Base-by-base conservation (phyloP, 169 alveolate species). In the Plasmodium vivax region DNA sequence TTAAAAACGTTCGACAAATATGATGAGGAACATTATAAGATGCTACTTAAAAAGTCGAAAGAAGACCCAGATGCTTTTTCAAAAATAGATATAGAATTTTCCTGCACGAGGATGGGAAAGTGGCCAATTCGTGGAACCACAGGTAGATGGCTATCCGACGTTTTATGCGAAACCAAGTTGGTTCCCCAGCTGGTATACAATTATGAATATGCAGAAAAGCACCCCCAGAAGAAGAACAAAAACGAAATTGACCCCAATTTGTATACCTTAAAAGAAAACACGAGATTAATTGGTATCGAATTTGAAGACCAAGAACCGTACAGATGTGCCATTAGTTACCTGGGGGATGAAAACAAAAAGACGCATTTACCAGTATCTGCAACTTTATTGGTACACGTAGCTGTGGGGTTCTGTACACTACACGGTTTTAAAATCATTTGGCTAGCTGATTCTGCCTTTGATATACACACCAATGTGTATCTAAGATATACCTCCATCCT, bases 371-470 rank as follows among this genome's bases (percentile, higher is more conserved):
- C 95, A 23, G 72, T 95, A 32, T 93, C 95, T 14, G 97, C 96
- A 81, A 56, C 83, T 62, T 54, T 16, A n/a, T 72, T 95, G 83
- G 58, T 95, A n/a, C 68, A 84, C 23, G 41, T 51, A 92, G 92
- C 96, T 68, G 72, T 92, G n/a, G 97, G 97, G n/a, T 95, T 77
- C 93, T 95, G 97, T 92, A 77, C 84, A 34, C 56, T 85, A 43
- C 92, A 95, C 93, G 97, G 97, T 38, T 95, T 95, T 82, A 92
- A 92, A 36, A 83, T 81, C 32, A 77, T 93, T 47, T 95, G 97
- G 97, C n/a, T 95, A n/a, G 95, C 96, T 45, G 97, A 95, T 84
- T 87, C 95, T 47, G 94, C 97, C 71, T 95, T 95, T 92, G 94
- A 95, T 82, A 85, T 92, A 82, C 32, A 95, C 77, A 95, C 97